Evolutionary conservation across 305 asterid species (phyloP).

Genomic region (Rubia tinctorum): DNA sequence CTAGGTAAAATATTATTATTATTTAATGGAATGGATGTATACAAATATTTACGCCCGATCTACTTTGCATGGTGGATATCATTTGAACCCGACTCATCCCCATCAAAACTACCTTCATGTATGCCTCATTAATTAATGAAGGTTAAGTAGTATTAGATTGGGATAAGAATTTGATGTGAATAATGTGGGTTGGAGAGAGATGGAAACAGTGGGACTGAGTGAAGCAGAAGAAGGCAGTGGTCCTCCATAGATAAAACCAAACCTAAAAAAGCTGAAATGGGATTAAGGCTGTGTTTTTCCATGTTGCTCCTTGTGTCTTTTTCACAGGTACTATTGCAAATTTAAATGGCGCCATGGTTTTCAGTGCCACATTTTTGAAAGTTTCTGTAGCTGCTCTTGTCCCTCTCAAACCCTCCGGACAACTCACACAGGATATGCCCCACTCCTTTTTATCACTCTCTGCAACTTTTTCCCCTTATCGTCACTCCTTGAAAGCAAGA

Average conservation of each 20-base stretch:
- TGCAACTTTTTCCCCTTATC: constrained; percentile 1
- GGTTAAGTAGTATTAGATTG: no score
- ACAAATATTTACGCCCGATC: no score
- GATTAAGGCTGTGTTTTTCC: constrained; percentile 31
- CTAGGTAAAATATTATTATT: no score
- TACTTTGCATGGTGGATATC: no score
- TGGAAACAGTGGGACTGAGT: constrained; percentile 1
- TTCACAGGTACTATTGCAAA: constrained; percentile 26
- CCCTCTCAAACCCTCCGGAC: constrained; percentile 38
- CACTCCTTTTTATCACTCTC: constrained; percentile 22
- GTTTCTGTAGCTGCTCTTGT: constrained; percentile 37
- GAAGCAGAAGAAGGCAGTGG: constrained; percentile 14
- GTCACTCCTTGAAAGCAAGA: constrained; percentile 15
- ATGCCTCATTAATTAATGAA: not conserved
- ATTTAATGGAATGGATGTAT: no score
- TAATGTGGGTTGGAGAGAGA: constrained; percentile 6
- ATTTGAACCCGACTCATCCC: no score
- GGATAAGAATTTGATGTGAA: constrained; percentile 8
- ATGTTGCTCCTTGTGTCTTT: constrained; percentile 31
- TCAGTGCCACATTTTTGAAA: constrained; percentile 44
- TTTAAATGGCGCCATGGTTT: constrained; percentile 43
- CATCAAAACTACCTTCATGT: no score
- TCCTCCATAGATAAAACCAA: constrained; percentile 16
- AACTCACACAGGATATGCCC: constrained; percentile 29
- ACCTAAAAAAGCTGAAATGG: constrained; percentile 19